Evolutionary conservation across 2,329 filamentous ascomycete genomes (phyloP).

Genomic region (Aspergillus chevalieri): DNA sequence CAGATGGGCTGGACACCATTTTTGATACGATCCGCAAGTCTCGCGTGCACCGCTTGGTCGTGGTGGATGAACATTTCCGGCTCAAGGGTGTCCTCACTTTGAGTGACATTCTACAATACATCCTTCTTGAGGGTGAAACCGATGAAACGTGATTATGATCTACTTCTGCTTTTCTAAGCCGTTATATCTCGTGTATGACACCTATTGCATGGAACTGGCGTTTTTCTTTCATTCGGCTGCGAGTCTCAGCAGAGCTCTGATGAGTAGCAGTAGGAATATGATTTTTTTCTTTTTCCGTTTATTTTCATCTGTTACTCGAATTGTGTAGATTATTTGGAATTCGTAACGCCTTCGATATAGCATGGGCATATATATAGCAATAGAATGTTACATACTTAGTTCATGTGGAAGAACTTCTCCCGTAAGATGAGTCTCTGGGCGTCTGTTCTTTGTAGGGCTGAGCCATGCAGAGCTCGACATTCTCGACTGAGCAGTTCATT

Average conservation of each 20-base stretch:
- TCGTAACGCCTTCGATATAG: too few species aligned
- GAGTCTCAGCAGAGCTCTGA: background rate
- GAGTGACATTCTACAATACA: constrained; percentile 94
- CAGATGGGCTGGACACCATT: constrained; percentile 88
- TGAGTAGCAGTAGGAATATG: background rate
- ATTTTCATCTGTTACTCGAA: too few species aligned
- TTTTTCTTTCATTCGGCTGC: constrained; percentile 12
- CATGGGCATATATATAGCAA: too few species aligned
- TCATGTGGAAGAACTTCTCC: too few species aligned
- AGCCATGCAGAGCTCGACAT: too few species aligned
- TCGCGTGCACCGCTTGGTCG: constrained; percentile 83
- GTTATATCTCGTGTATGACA: constrained; percentile 3
- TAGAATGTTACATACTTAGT: too few species aligned
- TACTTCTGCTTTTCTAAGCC: background rate
- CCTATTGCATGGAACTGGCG: constrained; percentile 32
- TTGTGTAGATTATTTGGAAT: too few species aligned
- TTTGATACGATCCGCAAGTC: constrained; percentile 96
- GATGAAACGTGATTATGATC: constrained; percentile 37
- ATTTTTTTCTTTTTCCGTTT: background rate
- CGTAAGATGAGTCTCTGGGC: too few species aligned
- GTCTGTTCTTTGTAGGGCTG: too few species aligned
- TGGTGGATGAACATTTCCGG: constrained; percentile 82
- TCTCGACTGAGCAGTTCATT: too few species aligned
- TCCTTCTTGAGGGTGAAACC: constrained; percentile 72
- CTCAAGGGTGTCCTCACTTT: constrained; percentile 86